phyloP scores from a whole-genome alignment of 495 filamentous ascomycete species.

The Schizothecium vesticola region DNA sequence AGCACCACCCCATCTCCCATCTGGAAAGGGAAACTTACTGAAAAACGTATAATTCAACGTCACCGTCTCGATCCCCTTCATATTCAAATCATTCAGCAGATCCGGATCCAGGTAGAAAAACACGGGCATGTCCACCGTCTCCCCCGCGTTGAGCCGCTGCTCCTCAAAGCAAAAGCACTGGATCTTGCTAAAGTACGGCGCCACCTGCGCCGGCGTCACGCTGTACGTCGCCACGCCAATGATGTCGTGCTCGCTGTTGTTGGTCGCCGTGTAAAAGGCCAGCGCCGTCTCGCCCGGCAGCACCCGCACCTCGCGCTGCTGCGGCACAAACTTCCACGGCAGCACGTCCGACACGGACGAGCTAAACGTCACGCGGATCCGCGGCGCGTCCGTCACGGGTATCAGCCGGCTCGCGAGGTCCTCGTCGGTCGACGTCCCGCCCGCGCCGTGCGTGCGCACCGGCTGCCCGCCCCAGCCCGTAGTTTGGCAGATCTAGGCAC shows the following conservation, averaged over 20 bases:
- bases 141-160: constrained; percentile 85
- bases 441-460: constrained; percentile 65
- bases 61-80: constrained; percentile 90
- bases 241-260: constrained; percentile 81
- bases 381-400: constrained; percentile 73
- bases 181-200: constrained; percentile 98
- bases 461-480: constrained; percentile 95
- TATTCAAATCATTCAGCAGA: constrained; percentile 82
- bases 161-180: constrained; percentile 99
- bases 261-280: constrained; percentile 96
- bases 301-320: constrained; percentile 94
- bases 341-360: constrained; percentile 90
- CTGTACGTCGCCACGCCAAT: constrained; percentile 98
- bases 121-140: constrained; percentile 99
- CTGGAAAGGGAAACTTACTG: constrained; percentile 62
- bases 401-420: constrained; percentile 68
- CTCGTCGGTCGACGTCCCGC: constrained; percentile 39
- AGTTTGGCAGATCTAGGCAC: constrained; percentile 83
- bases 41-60: constrained; percentile 98
- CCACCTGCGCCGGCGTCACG: constrained; percentile 91
- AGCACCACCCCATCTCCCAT: constrained; percentile 3
- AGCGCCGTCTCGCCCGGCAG: constrained; percentile 94
- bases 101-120: constrained; percentile 99
- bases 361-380: constrained; percentile 93
- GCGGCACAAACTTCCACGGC: constrained; percentile 95